Evolutionary conservation across 1,284 basidiomycete genomes (phyloP), one percentile per base, ranked within the genome.

Genomic region (Trametes pubescens): DNA sequence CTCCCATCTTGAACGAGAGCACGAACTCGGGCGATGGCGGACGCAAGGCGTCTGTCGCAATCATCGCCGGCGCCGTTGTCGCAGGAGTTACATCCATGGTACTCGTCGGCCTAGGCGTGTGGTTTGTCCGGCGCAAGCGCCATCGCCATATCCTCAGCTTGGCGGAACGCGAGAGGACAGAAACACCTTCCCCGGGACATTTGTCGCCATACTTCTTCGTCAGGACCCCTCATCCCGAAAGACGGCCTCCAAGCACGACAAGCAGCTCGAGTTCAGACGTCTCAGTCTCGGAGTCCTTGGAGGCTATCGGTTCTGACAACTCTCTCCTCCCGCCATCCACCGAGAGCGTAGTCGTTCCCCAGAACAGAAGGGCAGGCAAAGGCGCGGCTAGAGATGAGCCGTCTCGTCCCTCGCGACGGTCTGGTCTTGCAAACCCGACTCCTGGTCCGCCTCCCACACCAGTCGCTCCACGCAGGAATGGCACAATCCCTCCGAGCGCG

Each of bases 41-140:
- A 16, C 26, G 16, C 57, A 14, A 34, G 3, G 51, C 57, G 2
- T 24, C 47, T 5, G 13, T 29, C 24, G 66, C 58, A 8, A 62
- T 52, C 21, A 60, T 67, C 11, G 62, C 56, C 14, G 65, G 65
- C 11, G 54, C 56, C 16, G 62, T 62, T 21, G 60, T 59, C 4
- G 66, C 62, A 10, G 66, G 62, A 11, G 43, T 67, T n/a, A 26
- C 34, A 11, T 52, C 51, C 14, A 8, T 65, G 2, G 62, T 38
- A 5, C 22, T 64, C 35, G 26, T 60, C 13, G 26, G 49, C 32
- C 22, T 59, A 8, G 55, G n/a, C 13, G 44, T 46, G 32, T 65
- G 54, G 51, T n/a, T 60, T 2, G 51, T 53, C 26, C 54, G 52
- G 5, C 43, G 64, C 21, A 22, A 35, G n/a, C 34, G 51, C n/a